Evolutionary conservation across 2,329 filamentous ascomycete species (phyloP).

Genomic region (Paraphaeosphaeria minitans): DNA sequence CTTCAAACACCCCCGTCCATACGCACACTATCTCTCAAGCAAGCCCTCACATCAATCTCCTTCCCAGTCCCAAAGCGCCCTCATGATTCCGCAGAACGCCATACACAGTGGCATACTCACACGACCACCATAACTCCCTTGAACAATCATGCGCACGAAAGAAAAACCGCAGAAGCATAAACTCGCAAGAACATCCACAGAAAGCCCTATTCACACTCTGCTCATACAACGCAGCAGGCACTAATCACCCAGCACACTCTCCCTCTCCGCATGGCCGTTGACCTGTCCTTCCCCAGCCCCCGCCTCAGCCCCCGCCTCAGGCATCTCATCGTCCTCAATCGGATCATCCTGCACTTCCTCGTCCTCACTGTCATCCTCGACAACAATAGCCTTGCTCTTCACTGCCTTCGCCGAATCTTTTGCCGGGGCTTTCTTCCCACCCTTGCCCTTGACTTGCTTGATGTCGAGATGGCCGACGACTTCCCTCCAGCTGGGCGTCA

Average conservation of each 20-base stretch:
- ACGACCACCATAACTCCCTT: neutral
- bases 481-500: constrained; percentile 86
- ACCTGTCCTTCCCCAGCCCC: constrained; percentile 46
- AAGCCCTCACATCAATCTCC: neutral
- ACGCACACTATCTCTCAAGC: neutral
- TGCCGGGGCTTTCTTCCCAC: constrained; percentile 39
- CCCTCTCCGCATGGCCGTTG: constrained; percentile 46
- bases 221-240: neutral
- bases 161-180: constrained; percentile 7
- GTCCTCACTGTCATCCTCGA: constrained; percentile 43
- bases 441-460: constrained; percentile 51
- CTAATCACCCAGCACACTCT: constrained; percentile 51
- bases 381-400: constrained; percentile 45
- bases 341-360: constrained; percentile 26
- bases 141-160: constrained; percentile 1
- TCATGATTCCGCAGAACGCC: neutral
- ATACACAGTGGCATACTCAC: constrained; percentile 4
- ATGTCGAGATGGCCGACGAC: constrained; percentile 77
- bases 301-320: constrained; percentile 25
- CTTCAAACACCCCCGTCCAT: neutral
- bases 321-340: constrained; percentile 50
- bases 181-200: neutral
- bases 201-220: neutral
- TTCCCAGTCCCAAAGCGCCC: neutral
- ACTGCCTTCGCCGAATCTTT: constrained; percentile 46